Base-by-base conservation (phyloP, 208 protist species). In the Leishmania arabica region DNA sequence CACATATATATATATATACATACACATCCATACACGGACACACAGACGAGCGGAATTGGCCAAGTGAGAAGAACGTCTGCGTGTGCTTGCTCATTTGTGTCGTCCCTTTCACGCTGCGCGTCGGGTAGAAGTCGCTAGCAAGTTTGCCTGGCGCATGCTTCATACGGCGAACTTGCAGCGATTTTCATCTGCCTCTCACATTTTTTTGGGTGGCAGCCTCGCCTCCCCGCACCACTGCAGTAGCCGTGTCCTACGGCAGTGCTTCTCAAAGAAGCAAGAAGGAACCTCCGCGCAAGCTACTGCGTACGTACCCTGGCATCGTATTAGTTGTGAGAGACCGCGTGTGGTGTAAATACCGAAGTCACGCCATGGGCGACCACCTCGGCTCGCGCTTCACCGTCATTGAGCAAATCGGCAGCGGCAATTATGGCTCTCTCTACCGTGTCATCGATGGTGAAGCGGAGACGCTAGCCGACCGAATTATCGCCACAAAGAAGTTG, bases 371-470 rank as follows among this genome's bases (percentile, higher is more conserved):
- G 82, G 62, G 11, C 62, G 71, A 85, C 7, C 71, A 54, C 21
- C 64, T 78, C 17, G 70, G 79, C n/a, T 45, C 75, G 8, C 82
- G 86, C 77, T 89, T 86, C 78, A 79, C 80, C 60, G 78, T 84
- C 27, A 56, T 89, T 31, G 82, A 86, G 34, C 77, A 86, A 24
- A 83, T 90, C 49, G 86, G 86, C 34, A 71, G 79, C 7, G 86
- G 86, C 60, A 87, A 85, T 51, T 90, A 87, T 37, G 86, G 86
- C 31, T 80, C 84, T 65, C 80, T 90, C 40, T 86, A 74, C 70
- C 83, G 83, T 64, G 86, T 81, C 31, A 84, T 89, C 54, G 86
- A 89, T 53, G 66, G 76, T 49, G 79, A 84, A 53, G 75, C 86
- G 11, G 75, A 58, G 9, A 62, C 78, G 27, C 58, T 81, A 34